phyloP scores from a whole-genome alignment of 2,329 filamentous ascomycete species.

The Alternaria gaisen region DNA sequence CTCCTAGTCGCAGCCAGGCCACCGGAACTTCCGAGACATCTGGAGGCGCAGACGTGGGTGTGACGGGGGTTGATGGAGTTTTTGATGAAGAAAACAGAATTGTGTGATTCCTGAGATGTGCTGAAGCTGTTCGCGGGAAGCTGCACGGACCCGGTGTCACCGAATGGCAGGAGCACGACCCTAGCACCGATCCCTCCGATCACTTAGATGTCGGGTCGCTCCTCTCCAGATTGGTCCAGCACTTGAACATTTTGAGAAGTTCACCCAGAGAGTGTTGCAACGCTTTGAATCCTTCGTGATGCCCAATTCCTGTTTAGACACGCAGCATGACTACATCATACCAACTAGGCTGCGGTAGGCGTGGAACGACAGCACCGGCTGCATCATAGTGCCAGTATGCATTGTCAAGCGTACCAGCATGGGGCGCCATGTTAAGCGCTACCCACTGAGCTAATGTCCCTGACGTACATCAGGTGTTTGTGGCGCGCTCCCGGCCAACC shows the following conservation, averaged over 20 bases:
- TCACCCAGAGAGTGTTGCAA: not conserved
- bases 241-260: not conserved
- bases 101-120: not conserved
- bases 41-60: not conserved
- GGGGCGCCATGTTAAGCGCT: constrained; percentile 17
- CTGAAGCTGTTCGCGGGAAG: constrained; percentile 1
- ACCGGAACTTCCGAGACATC: constrained; percentile 16
- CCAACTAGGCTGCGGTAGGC: constrained; percentile 12
- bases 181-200: constrained; percentile 23
- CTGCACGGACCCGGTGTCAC: constrained; percentile 16
- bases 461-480: constrained; percentile 26
- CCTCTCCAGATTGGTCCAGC: not conserved
- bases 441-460: constrained; percentile 16
- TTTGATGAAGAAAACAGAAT: not conserved
- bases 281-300: not conserved
- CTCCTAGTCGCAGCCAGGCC: constrained; percentile 14
- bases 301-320: constrained; percentile 13
- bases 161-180: constrained; percentile 20
- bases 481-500: constrained; percentile 3
- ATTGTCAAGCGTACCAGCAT: constrained; percentile 25
- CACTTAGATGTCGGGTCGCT: not conserved
- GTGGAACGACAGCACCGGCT: constrained; percentile 12
- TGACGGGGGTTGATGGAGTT: not conserved
- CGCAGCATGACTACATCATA: constrained; percentile 17
- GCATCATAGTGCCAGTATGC: constrained; percentile 19